Evolutionary conservation across 2,329 filamentous ascomycete genomes (phyloP).

Genomic region (Aspergillus fijiensis): DNA sequence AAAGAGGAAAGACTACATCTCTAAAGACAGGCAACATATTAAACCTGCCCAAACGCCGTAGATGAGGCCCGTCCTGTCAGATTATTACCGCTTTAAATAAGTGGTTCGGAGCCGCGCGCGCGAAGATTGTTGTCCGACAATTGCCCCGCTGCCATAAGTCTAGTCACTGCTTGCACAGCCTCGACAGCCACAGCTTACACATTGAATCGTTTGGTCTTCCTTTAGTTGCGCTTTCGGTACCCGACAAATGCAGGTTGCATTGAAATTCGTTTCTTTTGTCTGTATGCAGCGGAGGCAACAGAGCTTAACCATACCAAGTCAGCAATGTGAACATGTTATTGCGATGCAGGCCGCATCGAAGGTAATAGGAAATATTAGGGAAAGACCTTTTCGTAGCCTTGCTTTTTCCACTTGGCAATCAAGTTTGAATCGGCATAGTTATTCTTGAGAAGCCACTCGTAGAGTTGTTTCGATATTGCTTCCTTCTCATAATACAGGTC

Average conservation of each 20-base stretch:
- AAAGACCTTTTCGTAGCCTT: slow-evolving; percentile 89
- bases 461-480: slow-evolving; percentile 86
- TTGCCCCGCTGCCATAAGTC: slow-evolving; percentile 1
- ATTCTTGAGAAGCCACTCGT: slow-evolving; percentile 97
- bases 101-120: neutral
- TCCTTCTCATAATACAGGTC: slow-evolving; percentile 98
- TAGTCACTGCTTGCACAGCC: slow-evolving; percentile 86
- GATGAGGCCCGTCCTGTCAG: neutral
- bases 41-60: neutral
- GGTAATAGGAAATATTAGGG: neutral
- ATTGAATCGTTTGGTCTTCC: slow-evolving; percentile 86
- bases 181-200: slow-evolving; percentile 90
- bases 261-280: slow-evolving; percentile 99
- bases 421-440: slow-evolving; percentile 91
- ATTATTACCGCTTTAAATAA: neutral
- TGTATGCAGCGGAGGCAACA: slow-evolving; percentile 96
- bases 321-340: neutral
- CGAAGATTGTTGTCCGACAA: neutral
- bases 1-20: neutral
- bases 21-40: neutral
- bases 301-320: slow-evolving; percentile 53
- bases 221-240: slow-evolving; percentile 88
- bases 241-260: slow-evolving; percentile 93
- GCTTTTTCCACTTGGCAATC: slow-evolving; percentile 99
- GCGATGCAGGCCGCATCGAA: neutral